Conservation (phyloP, 2,329 filamentous ascomycete species). For the Coleophoma crateriformis region DNA sequence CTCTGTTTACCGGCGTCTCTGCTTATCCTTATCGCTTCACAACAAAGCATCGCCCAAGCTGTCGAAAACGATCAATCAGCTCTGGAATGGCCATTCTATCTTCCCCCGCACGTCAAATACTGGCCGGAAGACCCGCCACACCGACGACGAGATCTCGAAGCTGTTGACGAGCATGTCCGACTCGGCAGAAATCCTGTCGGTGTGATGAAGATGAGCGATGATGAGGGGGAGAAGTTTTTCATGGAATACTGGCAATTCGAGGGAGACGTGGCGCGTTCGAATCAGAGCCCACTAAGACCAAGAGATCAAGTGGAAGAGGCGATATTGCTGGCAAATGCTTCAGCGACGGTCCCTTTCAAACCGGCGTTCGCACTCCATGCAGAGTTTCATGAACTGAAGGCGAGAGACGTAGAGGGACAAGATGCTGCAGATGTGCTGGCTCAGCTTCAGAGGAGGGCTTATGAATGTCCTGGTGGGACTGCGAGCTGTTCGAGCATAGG, state of each 20-base stretch:
- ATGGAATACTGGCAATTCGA: constrained; percentile 51
- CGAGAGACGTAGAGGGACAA: constrained; percentile 3
- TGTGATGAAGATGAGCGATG: constrained; percentile 66
- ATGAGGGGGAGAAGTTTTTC: constrained; percentile 70
- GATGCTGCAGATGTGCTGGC: constrained; percentile 33
- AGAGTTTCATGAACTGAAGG: constrained; percentile 8
- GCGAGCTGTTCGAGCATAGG: constrained; percentile 58
- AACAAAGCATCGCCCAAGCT: constrained; percentile 28
- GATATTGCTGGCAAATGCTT: constrained; percentile 14
- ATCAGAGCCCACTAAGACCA: constrained; percentile 2
- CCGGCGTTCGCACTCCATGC: constrained; percentile 48
- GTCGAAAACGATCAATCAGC: constrained; percentile 12
- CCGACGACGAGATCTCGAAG: constrained; percentile 33
- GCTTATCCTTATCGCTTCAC: constrained; percentile 37
- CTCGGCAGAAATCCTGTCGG: constrained; percentile 45
- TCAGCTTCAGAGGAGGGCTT: constrained; percentile 50
- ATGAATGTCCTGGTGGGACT: constrained; percentile 62
- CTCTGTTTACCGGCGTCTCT: constrained; percentile 37
- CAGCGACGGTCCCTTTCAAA: constrained; percentile 29
- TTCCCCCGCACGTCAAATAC: constrained; percentile 38
- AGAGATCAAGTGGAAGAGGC: constrained; percentile 17
- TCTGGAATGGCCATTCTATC: constrained; percentile 37
- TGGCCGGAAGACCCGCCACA: constrained; percentile 39
- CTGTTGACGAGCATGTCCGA: constrained; percentile 30
- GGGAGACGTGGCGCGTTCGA: constrained; percentile 8